Evolutionary conservation across 2,329 filamentous ascomycete genomes (phyloP), one percentile per base, ranked within the genome.

Genomic region (Ophiognomonia clavigignenti-juglandacearum): DNA sequence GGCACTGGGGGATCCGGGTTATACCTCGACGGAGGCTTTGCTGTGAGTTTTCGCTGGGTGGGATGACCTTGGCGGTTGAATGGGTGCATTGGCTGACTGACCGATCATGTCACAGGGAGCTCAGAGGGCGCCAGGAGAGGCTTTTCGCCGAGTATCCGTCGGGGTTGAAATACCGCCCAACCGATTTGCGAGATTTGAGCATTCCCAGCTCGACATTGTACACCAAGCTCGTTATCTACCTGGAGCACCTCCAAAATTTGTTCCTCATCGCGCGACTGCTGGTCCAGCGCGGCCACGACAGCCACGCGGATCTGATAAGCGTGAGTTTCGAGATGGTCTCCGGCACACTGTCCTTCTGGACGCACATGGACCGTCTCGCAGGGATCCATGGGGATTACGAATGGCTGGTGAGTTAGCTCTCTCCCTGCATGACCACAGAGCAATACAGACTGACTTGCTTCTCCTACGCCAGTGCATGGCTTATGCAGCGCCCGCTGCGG

Each of bases 211-310:
- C 61, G 0, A 56, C 59, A 0, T 50, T 75, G 0, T 74, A 74
- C 43, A 63, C 65, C 5, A 63, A 73, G 2, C 66, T 76, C 13
- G 57, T 80, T 1, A 59, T 77, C 1, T 65, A 67, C 3, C 64
- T 80, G 3, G 69, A 74, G 19, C 71, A 77, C 38, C 60, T 80
- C 0, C 73, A 81, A 35, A 82, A 81, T 32, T 64, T 77, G 3
- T 82, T 84, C 48, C 70, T 83, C 9, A 63, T 82, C 6, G 75
- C 83, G 47, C 67, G 80, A 14, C 67, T 82, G 0, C 61, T 83
- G 8, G 65, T 75, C 19, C 77, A 74, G 16, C 59, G 62, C 3
- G 64, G 67, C 0, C 59, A 66, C 11, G 54, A 60, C 0, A 63
- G 66, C 8, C 61, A 66, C 8, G 65, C 65, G 0, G 62, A 69